A percentile compares a stretch with the other conserved stretches of the same genome.
Conservation (phyloP, 768 basidiomycete species). For the Mycena maculata region DNA sequence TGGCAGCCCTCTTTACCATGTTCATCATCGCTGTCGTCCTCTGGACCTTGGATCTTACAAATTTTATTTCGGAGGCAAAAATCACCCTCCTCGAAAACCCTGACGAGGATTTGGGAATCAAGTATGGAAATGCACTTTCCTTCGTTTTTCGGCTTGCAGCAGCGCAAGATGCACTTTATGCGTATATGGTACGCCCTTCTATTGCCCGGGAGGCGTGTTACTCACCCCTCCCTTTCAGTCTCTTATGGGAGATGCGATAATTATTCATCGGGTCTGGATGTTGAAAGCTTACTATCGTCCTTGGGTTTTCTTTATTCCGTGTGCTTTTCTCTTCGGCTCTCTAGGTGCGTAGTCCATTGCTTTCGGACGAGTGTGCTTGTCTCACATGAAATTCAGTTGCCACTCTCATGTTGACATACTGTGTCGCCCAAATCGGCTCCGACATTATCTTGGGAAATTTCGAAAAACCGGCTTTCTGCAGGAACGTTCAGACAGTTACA, state of each 20-base stretch:
- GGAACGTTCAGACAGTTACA: conserved; percentile 7
- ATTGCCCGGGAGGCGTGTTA: too few species aligned
- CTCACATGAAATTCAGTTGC: conserved; percentile 8
- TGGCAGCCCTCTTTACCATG: conserved; percentile 19
- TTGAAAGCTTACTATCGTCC: not conserved
- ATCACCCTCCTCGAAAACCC: conserved; percentile 1
- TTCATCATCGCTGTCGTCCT: conserved; percentile 23
- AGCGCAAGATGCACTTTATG: conserved; percentile 23
- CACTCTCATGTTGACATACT: conserved; percentile 25
- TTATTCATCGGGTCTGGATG: conserved; percentile 21
- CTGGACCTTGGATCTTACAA: conserved; percentile 27
- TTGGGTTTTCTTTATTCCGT: conserved; percentile 22
- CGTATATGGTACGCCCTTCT: conserved; percentile 25
- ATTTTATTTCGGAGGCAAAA: conserved; percentile 25
- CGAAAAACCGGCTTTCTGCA: conserved; percentile 24
- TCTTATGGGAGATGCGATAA: conserved; percentile 29
- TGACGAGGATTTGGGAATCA: not conserved
- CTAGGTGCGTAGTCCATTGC: not conserved
- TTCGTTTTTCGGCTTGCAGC: not conserved
- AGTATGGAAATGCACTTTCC: not conserved
- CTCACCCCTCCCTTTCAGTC: not conserved
- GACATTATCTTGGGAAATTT: conserved; percentile 26
- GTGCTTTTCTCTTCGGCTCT: conserved; percentile 16
- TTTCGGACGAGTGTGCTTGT: not conserved
- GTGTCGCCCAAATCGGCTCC: conserved; percentile 18